phyloP scores from a whole-genome alignment of 2,329 filamentous ascomycete species.

The Massarina eburnea region DNA sequence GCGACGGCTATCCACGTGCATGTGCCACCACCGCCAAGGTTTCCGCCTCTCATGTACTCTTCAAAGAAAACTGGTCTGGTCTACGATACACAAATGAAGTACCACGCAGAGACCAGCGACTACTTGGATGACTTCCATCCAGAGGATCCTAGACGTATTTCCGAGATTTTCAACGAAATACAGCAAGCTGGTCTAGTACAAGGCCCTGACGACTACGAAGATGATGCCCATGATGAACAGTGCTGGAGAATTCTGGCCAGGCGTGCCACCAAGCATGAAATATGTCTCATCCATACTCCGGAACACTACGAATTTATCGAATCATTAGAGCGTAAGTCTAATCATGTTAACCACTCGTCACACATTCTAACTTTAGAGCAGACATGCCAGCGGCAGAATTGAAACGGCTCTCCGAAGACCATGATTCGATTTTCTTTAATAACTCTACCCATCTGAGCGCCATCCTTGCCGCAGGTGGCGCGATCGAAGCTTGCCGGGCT shows the following conservation, averaged over 20 bases:
- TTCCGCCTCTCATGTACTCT: slow-evolving; percentile 32
- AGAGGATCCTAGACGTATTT: slow-evolving; percentile 89
- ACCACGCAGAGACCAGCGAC: slow-evolving; percentile 74
- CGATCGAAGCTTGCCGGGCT: slow-evolving; percentile 94
- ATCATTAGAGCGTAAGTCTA: slow-evolving; percentile 49
- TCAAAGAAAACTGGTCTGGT: slow-evolving; percentile 49
- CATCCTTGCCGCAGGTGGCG: slow-evolving; percentile 82
- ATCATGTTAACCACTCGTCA: slow-evolving; percentile 4
- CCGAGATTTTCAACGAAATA: slow-evolving; percentile 88
- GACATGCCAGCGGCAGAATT: slow-evolving; percentile 61
- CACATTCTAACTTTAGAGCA: slow-evolving; percentile 16
- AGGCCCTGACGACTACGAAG: slow-evolving; percentile 54
- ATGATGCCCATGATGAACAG: slow-evolving; percentile 53
- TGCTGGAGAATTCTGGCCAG: slow-evolving; percentile 74
- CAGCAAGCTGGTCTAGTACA: slow-evolving; percentile 78
- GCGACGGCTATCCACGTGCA: slow-evolving; percentile 25
- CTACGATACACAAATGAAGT: slow-evolving; percentile 94
- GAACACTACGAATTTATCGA: slow-evolving; percentile 79
- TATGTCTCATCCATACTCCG: slow-evolving; percentile 75
- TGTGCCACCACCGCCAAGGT: slow-evolving; percentile 38
- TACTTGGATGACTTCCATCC: slow-evolving; percentile 74
- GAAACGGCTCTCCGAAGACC: slow-evolving; percentile 61
- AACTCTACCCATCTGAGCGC: slow-evolving; percentile 79
- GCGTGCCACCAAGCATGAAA: slow-evolving; percentile 75
- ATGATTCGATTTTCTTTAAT: slow-evolving; percentile 61